phyloP scores from a whole-genome alignment of 805 yeast species.

The Cephaloascus albidus region DNA sequence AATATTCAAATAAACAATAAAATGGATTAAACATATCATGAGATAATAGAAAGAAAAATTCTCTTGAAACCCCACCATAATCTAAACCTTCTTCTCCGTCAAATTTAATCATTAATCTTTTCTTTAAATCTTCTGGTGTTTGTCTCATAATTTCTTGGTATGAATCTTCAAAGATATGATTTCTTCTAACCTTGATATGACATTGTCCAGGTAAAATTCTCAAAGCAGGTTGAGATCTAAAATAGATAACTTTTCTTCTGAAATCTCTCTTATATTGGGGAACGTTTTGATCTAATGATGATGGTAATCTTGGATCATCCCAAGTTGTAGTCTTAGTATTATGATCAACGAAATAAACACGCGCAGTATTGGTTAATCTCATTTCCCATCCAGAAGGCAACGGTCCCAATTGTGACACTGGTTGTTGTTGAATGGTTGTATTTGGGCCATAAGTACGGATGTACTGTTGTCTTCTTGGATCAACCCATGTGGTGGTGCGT shows the following conservation, averaged over 20 bases:
- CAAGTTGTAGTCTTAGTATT: conserved; percentile 98
- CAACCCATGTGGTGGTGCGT: conserved; percentile 99
- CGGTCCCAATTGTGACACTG: conserved; percentile 95
- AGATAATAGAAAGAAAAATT: conserved; percentile 89
- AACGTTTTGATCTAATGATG: conserved; percentile 94
- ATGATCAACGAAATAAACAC: conserved; percentile 98
- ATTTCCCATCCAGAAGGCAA: conserved; percentile 99
- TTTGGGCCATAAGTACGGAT: conserved; percentile 89
- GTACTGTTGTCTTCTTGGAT: conserved; percentile 97
- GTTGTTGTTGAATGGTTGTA: conserved; percentile 94
- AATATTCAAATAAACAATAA: conserved; percentile 93
- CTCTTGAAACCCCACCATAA: conserved; percentile 99
- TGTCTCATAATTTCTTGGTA: conserved; percentile 99
- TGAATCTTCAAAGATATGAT: conserved; percentile 93
- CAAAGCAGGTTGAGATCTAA: conserved; percentile 96
- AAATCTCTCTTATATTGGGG: conserved; percentile 99
- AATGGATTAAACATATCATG: conserved; percentile 99
- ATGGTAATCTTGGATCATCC: conserved; percentile 99
- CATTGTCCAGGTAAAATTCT: conserved; percentile 98
- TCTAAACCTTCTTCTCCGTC: conserved; percentile 99
- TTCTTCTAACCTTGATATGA: conserved; percentile 95
- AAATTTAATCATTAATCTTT: conserved; percentile 94
- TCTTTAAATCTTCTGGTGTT: conserved; percentile 96
- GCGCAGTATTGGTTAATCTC: conserved; percentile 97
- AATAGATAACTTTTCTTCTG: conserved; percentile 93